Evolutionary conservation across 805 yeast species (phyloP).

Genomic region (Torulaspora delbrueckii): DNA sequence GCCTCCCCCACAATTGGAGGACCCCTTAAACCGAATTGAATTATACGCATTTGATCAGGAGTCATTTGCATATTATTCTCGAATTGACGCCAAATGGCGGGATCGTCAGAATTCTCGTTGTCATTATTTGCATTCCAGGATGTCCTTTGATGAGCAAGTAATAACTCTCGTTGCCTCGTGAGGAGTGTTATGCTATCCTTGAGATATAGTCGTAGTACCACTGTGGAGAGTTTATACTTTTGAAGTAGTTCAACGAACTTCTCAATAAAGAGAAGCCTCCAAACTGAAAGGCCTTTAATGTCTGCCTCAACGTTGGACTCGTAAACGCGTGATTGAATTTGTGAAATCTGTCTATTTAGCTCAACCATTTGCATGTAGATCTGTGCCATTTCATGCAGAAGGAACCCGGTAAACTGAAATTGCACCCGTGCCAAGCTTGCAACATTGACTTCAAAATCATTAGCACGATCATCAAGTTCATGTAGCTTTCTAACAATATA

Average conservation of each 20-base stretch:
- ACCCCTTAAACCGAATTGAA: conserved; percentile 27
- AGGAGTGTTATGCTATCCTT: conserved; percentile 33
- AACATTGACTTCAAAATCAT: conserved; percentile 36
- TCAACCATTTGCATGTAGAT: conserved; percentile 32
- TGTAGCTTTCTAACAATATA: conserved; percentile 32
- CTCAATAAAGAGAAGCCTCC: conserved; percentile 29
- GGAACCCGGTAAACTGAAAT: conserved; percentile 35
- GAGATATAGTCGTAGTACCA: conserved; percentile 31
- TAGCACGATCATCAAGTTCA: conserved; percentile 31
- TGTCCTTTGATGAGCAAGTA: conserved; percentile 27
- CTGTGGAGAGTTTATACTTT: conserved; percentile 32
- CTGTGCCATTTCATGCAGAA: conserved; percentile 35
- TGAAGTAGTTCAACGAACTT: conserved; percentile 26
- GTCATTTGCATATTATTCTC: conserved; percentile 19
- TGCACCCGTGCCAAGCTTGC: conserved; percentile 36
- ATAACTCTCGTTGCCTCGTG: conserved; percentile 34
- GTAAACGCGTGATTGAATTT: conserved; percentile 26
- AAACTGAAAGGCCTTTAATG: conserved; percentile 27
- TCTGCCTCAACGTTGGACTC: conserved; percentile 20
- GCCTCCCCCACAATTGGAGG: conserved; percentile 12
- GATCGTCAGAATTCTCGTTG: conserved; percentile 13
- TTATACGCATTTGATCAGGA: conserved; percentile 26
- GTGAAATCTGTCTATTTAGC: conserved; percentile 28
- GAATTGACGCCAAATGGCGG: conserved; percentile 14
- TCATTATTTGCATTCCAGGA: conserved; percentile 15